phyloP scores from a whole-genome alignment of 2,329 filamentous ascomycete genomes.

The Cladosporium sp. region DNA sequence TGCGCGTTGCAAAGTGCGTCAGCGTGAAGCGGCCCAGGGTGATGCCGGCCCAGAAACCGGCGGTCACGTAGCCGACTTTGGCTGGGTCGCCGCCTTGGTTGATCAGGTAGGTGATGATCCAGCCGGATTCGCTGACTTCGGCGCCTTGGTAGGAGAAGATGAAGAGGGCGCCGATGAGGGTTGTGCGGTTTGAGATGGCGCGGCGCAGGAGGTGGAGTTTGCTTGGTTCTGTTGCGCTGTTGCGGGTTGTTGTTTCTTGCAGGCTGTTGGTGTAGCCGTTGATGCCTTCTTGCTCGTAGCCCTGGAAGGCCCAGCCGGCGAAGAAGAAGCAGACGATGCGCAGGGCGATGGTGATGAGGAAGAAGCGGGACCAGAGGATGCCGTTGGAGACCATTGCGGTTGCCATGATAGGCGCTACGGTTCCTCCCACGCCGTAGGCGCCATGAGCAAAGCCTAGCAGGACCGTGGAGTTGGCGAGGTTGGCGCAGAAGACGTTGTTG shows the following conservation, averaged over 20 bases:
- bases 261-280: constrained; percentile 47
- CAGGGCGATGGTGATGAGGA: constrained; percentile 65
- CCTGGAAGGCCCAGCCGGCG: constrained; percentile 68
- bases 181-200: constrained; percentile 57
- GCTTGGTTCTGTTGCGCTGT: constrained; percentile 36
- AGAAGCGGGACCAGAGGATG: constrained; percentile 71
- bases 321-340: constrained; percentile 59
- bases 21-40: constrained; percentile 63
- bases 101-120: constrained; percentile 85
- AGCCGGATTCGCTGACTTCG: constrained; percentile 81
- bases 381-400: constrained; percentile 68
- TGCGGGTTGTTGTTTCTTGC: constrained; percentile 38
- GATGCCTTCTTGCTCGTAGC: constrained; percentile 65
- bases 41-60: constrained; percentile 63
- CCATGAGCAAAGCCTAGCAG: constrained; percentile 67
- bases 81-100: constrained; percentile 68
- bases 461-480: constrained; percentile 54
- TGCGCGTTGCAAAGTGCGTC: constrained; percentile 62
- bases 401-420: constrained; percentile 70
- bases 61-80: constrained; percentile 76
- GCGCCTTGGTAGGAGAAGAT: constrained; percentile 86
- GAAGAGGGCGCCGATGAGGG: constrained; percentile 75
- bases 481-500: constrained; percentile 60
- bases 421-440: constrained; percentile 55
- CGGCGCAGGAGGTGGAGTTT: constrained; percentile 54